phyloP scores from a whole-genome alignment of 2,329 filamentous ascomycete species.

The Zasmidium angulare region DNA sequence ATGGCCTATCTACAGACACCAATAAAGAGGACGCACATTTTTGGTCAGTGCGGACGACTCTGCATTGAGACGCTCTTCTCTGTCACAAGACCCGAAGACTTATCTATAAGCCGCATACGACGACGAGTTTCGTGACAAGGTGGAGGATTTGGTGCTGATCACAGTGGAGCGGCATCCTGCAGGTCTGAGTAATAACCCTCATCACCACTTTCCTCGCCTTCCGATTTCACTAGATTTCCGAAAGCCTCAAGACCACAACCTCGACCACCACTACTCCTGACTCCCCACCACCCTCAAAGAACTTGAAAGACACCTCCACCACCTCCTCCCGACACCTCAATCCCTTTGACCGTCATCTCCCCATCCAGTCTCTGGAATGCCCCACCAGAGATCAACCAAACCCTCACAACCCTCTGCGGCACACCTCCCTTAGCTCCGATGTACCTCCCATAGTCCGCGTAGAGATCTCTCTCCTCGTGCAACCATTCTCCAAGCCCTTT shows the following conservation, averaged over 20 bases:
- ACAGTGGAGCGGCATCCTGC: too few relatives aligned
- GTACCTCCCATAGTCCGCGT: slow-evolving; percentile 4
- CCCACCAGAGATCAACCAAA: slow-evolving; percentile 8
- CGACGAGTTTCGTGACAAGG: too few relatives aligned
- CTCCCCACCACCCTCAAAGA: not conserved
- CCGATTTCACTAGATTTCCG: too few relatives aligned
- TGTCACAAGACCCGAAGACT: too few relatives aligned
- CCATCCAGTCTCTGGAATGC: slow-evolving; percentile 5
- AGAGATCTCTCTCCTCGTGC: slow-evolving; percentile 6
- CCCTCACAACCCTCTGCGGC: slow-evolving; percentile 3
- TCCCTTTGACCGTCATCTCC: slow-evolving; percentile 8
- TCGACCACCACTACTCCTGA: not conserved
- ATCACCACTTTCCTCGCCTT: too few relatives aligned
- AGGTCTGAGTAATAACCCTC: too few relatives aligned
- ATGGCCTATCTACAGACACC: too few relatives aligned
- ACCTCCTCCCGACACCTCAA: not conserved
- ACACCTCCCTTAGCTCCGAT: not conserved
- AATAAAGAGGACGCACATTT: too few relatives aligned
- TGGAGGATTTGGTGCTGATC: too few relatives aligned
- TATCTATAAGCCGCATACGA: too few relatives aligned
- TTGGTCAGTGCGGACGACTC: too few relatives aligned
- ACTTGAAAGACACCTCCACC: slow-evolving; percentile 1
- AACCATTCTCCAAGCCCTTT: slow-evolving; percentile 3
- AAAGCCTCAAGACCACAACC: not conserved
- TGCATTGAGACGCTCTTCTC: too few relatives aligned